Conservation (phyloP, 1,284 basidiomycete genomes). For the Mycena citricolor region DNA sequence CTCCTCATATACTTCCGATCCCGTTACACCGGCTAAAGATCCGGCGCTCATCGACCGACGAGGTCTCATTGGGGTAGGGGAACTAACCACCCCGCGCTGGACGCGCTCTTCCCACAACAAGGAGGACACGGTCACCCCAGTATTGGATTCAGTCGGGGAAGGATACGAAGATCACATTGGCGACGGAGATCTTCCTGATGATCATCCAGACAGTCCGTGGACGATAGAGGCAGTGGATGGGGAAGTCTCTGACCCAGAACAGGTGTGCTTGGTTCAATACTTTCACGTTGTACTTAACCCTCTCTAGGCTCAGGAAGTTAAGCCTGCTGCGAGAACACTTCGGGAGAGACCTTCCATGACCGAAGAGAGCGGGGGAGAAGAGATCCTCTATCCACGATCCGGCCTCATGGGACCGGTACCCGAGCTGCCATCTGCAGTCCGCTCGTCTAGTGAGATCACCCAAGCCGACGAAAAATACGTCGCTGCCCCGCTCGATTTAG, state of each 20-base stretch:
- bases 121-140: constrained; percentile 26
- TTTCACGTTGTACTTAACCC: constrained; percentile 17
- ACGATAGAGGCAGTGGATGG: constrained; percentile 83
- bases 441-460: constrained; percentile 28
- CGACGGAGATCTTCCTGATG: constrained; percentile 43
- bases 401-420: constrained; percentile 36
- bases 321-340: constrained; percentile 46
- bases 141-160: constrained; percentile 17
- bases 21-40: constrained; percentile 74
- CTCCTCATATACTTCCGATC: constrained; percentile 40
- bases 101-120: constrained; percentile 44
- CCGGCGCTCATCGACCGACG: constrained; percentile 84
- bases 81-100: constrained; percentile 98
- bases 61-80: constrained; percentile 90
- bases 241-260: constrained; percentile 65
- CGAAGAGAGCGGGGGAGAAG: constrained; percentile 80
- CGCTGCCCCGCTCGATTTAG: constrained; percentile 17
- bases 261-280: constrained; percentile 51
- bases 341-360: constrained; percentile 62
- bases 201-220: constrained; percentile 75
- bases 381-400: constrained; percentile 78
- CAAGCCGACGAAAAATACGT: constrained; percentile 5
- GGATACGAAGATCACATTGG: constrained; percentile 41
- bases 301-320: constrained; percentile 38
- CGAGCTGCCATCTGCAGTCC: constrained; percentile 31